Conservation (phyloP, 1,139 yeast species). For the Candida sojae region DNA sequence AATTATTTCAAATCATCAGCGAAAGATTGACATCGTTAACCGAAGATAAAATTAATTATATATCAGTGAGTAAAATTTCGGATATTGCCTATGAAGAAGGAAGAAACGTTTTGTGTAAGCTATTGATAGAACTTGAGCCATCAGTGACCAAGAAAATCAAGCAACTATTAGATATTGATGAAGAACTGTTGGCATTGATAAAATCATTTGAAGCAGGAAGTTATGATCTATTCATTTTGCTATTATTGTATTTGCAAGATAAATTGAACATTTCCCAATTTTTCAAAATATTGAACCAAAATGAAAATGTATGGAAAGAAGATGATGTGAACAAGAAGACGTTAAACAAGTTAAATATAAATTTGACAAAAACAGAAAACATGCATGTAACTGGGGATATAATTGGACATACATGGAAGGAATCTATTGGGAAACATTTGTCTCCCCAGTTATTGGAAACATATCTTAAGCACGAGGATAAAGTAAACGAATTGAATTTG, state of each 20-base stretch:
- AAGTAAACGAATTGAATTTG: constrained; percentile 24
- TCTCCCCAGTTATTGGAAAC: constrained; percentile 27
- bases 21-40: constrained; percentile 38
- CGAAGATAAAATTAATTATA: constrained; percentile 22
- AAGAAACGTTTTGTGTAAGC: constrained; percentile 63
- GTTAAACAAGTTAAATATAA: constrained; percentile 14
- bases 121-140: constrained; percentile 68
- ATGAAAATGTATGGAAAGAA: constrained; percentile 24
- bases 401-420: constrained; percentile 44
- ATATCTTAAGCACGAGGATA: constrained; percentile 38
- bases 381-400: constrained; percentile 39
- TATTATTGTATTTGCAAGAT: constrained; percentile 53
- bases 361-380: constrained; percentile 15
- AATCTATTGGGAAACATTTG: constrained; percentile 27
- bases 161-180: constrained; percentile 69
- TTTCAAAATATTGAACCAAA: constrained; percentile 42
- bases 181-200: constrained; percentile 66
- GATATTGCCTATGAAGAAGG: constrained; percentile 84
- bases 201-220: constrained; percentile 71
- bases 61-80: constrained; percentile 67
- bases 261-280: constrained; percentile 41
- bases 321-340: constrained; percentile 4
- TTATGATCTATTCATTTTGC: constrained; percentile 62
- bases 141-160: constrained; percentile 63
- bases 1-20: constrained; percentile 52